These are phyloP conservation scores for Kodamaea kaohsiungensis DNA, from an alignment of 805 yeast species.

Conservation along the genomic window DNA sequence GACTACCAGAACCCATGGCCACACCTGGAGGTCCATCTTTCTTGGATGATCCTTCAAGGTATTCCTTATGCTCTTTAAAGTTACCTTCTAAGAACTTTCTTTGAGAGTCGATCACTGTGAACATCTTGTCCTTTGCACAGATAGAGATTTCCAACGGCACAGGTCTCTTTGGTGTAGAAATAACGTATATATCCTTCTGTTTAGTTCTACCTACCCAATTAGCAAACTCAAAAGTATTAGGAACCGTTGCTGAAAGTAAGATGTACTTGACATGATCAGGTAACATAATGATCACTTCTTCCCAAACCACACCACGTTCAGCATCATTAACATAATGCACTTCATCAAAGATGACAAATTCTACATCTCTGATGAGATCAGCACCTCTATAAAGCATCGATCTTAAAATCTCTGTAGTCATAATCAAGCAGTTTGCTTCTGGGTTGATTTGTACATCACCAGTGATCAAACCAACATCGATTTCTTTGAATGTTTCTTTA, in stretches of 20 bases:
- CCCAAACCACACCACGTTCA: conserved; percentile 99
- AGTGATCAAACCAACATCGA: conserved; percentile 91
- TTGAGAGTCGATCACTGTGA: conserved; percentile 72
- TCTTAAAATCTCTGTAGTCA: conserved; percentile 96
- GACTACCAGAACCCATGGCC: conserved; percentile 39
- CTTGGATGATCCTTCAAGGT: conserved; percentile 42
- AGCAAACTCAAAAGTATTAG: conserved; percentile 97
- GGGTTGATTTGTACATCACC: conserved; percentile 98
- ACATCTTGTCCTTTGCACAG: conserved; percentile 77
- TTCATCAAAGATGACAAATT: conserved; percentile 95
- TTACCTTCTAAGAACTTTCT: conserved; percentile 68
- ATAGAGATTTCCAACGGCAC: conserved; percentile 87
- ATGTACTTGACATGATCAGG: conserved; percentile 96
- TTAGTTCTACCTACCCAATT: conserved; percentile 98
- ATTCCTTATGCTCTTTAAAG: conserved; percentile 59
- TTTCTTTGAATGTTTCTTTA: conserved; percentile 71
- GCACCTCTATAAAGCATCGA: conserved; percentile 97
- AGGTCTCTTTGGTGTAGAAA: conserved; percentile 95
- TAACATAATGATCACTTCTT: conserved; percentile 95
- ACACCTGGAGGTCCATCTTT: conserved; percentile 40
- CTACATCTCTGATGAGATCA: conserved; percentile 93
- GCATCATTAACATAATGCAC: conserved; percentile 97
- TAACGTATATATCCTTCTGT: conserved; percentile 92
- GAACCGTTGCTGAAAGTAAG: conserved; percentile 93
- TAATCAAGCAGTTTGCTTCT: conserved; percentile 91